phyloP scores from a whole-genome alignment of 768 basidiomycete species.

The Harrya chromipes region DNA sequence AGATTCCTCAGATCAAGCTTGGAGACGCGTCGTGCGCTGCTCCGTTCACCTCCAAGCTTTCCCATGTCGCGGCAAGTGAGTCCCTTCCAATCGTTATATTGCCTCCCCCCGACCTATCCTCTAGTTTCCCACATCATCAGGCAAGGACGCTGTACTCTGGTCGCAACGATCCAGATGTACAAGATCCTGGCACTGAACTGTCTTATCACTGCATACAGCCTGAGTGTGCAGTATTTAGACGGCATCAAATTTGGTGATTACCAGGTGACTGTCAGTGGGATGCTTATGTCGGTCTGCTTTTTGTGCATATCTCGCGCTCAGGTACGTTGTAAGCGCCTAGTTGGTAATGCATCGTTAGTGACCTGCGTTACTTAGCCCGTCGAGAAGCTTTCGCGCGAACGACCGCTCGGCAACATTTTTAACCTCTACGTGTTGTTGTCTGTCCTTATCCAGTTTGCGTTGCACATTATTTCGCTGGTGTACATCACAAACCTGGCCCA shows the following conservation, averaged over 20 bases:
- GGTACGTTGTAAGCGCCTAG: constrained; percentile 45
- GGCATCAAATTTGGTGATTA: constrained; percentile 99
- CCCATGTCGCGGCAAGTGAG: constrained; percentile 95
- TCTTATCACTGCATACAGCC: constrained; percentile 96
- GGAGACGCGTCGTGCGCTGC: constrained; percentile 99
- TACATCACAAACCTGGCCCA: constrained; percentile 92
- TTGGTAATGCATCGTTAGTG: neutral
- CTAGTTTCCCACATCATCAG: constrained; percentile 95
- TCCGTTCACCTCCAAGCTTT: constrained; percentile 96
- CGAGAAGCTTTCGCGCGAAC: constrained; percentile 89
- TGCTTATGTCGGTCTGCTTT: constrained; percentile 97
- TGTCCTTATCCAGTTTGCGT: constrained; percentile 87
- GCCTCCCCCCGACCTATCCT: neutral
- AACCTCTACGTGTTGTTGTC: constrained; percentile 93
- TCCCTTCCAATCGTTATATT: constrained; percentile 8
- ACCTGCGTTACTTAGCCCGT: constrained; percentile 74
- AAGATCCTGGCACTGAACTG: constrained; percentile 98
- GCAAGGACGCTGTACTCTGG: constrained; percentile 97
- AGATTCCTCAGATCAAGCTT: constrained; percentile 96
- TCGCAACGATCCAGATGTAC: constrained; percentile 99
- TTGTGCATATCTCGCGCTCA: constrained; percentile 96
- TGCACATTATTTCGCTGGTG: constrained; percentile 86
- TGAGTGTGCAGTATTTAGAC: constrained; percentile 96
- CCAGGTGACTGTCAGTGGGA: constrained; percentile 92
- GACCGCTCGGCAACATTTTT: constrained; percentile 94